Evolutionary conservation across 2,329 filamentous ascomycete genomes (phyloP).

Genomic region (Neonectria sp.): DNA sequence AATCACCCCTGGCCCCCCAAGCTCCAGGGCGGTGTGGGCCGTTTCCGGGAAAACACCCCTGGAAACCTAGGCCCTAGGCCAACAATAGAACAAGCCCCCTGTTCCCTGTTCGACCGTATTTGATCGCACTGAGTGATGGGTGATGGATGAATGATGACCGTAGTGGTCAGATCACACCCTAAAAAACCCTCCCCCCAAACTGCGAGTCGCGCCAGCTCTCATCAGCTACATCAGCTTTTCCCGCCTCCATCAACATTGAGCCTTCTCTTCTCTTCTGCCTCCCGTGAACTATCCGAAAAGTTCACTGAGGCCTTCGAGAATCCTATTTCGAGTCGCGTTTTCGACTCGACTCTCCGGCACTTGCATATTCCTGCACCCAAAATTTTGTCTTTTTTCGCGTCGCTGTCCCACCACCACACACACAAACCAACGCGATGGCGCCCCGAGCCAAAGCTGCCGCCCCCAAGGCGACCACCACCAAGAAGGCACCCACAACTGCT

Average conservation of each 20-base stretch:
- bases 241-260: constrained; percentile 32
- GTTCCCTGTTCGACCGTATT: constrained; percentile 2
- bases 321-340: not conserved
- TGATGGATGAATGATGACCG: not conserved
- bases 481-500: constrained; percentile 43
- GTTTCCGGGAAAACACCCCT: constrained; percentile 6
- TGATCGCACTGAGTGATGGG: not conserved
- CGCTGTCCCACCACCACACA: constrained; percentile 14
- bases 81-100: not conserved
- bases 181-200: constrained; percentile 30
- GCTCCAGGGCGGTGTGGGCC: constrained; percentile 27
- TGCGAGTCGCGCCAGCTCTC: constrained; percentile 25
- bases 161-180: constrained; percentile 36
- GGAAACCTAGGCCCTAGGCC: not conserved
- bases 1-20: constrained; percentile 12
- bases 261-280: not conserved
- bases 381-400: constrained; percentile 21
- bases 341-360: not conserved
- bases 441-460: constrained; percentile 48
- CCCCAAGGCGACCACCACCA: constrained; percentile 46
- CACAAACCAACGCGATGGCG: constrained; percentile 49
- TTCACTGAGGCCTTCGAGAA: not conserved
- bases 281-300: constrained; percentile 1
- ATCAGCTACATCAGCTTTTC: constrained; percentile 23
- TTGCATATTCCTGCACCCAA: constrained; percentile 10